Conservation (phyloP, 164 flowering plant species). For the Dillenia turbinata region DNA sequence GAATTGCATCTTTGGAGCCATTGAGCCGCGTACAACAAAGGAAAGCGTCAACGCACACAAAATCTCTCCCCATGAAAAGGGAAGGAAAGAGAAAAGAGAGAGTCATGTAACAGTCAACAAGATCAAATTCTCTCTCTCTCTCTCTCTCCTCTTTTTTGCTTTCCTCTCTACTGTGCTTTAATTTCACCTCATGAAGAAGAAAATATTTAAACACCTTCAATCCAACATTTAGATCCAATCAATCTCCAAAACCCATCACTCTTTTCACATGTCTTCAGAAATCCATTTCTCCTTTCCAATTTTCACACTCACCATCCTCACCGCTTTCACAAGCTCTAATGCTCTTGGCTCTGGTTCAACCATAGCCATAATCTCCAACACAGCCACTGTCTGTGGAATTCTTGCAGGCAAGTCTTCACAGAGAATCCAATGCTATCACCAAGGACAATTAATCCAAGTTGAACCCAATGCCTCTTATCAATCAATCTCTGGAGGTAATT, state of each 20-base stretch:
- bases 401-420: conserved; percentile 37
- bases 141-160: too few relatives aligned
- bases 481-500: conserved; percentile 60
- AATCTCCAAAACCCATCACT: conserved; percentile 29
- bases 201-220: background rate
- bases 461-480: conserved; percentile 52
- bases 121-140: too few relatives aligned
- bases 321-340: conserved; percentile 10
- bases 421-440: conserved; percentile 45
- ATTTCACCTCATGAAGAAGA: conserved; percentile 8
- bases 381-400: conserved; percentile 71
- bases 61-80: too few relatives aligned
- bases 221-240: conserved; percentile 6
- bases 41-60: too few relatives aligned
- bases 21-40: too few relatives aligned
- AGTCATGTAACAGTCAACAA: too few relatives aligned
- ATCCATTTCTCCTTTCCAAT: too few relatives aligned
- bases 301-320: conserved; percentile 3
- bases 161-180: background rate
- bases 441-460: conserved; percentile 14
- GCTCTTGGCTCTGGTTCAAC: conserved; percentile 67
- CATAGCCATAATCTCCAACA: conserved; percentile 43
- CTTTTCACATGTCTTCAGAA: background rate
- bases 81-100: too few relatives aligned
- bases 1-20: too few relatives aligned